A percentile compares a stretch with the other conserved stretches of the same genome.
Conservation (phyloP, 2,329 filamentous ascomycete species). For the Rachicladosporium sp. region DNA sequence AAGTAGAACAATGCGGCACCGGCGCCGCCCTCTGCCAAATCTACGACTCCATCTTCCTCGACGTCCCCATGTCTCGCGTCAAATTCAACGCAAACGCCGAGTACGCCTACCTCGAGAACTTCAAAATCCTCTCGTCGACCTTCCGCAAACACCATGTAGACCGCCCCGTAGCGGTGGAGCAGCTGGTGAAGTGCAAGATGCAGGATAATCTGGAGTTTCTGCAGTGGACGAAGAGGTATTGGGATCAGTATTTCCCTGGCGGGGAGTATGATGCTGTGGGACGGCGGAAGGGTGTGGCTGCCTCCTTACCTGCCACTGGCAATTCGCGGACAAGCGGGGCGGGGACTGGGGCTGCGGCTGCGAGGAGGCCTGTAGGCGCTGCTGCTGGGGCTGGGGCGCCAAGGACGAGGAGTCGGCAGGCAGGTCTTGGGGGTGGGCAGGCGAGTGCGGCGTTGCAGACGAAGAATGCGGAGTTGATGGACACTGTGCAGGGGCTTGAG, state of each 20-base stretch:
- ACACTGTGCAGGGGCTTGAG: constrained; percentile 89
- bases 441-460: constrained; percentile 62
- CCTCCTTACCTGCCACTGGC: constrained; percentile 34
- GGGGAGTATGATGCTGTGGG: constrained; percentile 89
- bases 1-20: constrained; percentile 97
- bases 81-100: constrained; percentile 98
- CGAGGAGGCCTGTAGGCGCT: constrained; percentile 28
- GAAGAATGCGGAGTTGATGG: constrained; percentile 82
- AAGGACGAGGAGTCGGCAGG: constrained; percentile 32
- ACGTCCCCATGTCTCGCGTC: constrained; percentile 88
- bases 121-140: constrained; percentile 86
- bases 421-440: constrained; percentile 31
- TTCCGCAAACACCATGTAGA: constrained; percentile 83
- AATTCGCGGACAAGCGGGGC: constrained; percentile 34
- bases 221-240: constrained; percentile 92
- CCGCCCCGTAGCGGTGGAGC: constrained; percentile 76
- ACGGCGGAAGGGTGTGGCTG: constrained; percentile 66
- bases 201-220: constrained; percentile 99
- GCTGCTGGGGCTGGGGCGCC: constrained; percentile 39
- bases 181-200: constrained; percentile 97
- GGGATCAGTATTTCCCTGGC: constrained; percentile 96
- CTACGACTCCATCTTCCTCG: constrained; percentile 95
- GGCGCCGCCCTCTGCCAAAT: constrained; percentile 93
- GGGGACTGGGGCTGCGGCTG: constrained; percentile 41
- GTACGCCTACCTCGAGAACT: constrained; percentile 96